phyloP scores from a whole-genome alignment of 2,329 filamentous ascomycete genomes.

The Xylaria sp. region DNA sequence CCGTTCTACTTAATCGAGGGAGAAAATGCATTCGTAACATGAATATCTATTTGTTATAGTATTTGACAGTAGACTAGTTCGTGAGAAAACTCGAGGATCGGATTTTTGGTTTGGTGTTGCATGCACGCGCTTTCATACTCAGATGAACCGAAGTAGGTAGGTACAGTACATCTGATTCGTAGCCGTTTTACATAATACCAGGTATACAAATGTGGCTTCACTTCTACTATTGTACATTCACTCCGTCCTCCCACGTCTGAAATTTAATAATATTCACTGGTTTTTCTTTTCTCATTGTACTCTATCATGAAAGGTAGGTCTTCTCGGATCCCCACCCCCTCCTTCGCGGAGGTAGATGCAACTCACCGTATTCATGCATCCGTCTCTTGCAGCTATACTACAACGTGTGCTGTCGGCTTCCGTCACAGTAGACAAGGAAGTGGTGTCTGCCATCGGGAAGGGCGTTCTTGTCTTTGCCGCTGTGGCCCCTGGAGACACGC shows the following conservation, averaged over 20 bases:
- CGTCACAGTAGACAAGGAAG: constrained; percentile 89
- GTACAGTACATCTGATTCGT: background rate
- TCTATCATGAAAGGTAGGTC: constrained; percentile 53
- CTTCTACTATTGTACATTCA: background rate
- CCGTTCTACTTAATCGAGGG: too few species aligned
- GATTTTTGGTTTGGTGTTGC: too few species aligned
- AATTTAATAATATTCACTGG: background rate
- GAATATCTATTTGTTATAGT: too few species aligned
- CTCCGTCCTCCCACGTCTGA: background rate
- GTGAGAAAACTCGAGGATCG: too few species aligned
- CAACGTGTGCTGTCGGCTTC: constrained; percentile 95
- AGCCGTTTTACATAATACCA: background rate
- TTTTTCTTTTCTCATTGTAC: background rate
- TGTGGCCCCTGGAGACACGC: constrained; percentile 87
- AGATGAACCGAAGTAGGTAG: background rate
- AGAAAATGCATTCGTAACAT: too few species aligned
- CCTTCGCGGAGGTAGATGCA: background rate
- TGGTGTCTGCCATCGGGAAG: constrained; percentile 90
- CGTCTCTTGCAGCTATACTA: constrained; percentile 75
- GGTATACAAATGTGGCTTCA: background rate
- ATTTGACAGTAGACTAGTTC: too few species aligned
- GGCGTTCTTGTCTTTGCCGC: constrained; percentile 92
- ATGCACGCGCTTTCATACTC: background rate
- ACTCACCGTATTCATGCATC: constrained; percentile 31
- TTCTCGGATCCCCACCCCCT: constrained; percentile 10